phyloP scores from a whole-genome alignment of 495 filamentous ascomycete genomes.

The Annulohypoxylon bovei region DNA sequence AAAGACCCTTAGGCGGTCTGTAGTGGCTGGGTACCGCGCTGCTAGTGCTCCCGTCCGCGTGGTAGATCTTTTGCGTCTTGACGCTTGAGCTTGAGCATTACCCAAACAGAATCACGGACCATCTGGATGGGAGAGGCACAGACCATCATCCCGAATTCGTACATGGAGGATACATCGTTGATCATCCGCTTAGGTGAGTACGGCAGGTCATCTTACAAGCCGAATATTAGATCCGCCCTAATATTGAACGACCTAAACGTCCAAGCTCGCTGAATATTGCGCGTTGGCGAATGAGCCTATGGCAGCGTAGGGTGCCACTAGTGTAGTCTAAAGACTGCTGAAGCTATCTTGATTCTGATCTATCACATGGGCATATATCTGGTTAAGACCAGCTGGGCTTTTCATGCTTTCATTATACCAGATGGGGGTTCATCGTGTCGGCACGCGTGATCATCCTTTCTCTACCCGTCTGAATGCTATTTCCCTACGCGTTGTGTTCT shows the following conservation, averaged over 20 bases:
- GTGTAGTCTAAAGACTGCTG: constrained; percentile 1
- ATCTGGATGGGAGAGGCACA: constrained; percentile 34
- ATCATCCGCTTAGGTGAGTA: constrained; percentile 19
- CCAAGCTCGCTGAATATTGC: constrained; percentile 33
- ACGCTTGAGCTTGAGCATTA: constrained; percentile 20
- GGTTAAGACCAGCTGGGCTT: constrained; percentile 1
- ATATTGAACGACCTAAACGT: constrained; percentile 16
- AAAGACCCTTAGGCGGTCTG: constrained; percentile 23
- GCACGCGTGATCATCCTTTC: not conserved
- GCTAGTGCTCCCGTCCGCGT: constrained; percentile 36
- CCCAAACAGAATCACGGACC: constrained; percentile 24
- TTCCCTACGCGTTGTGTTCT: constrained; percentile 4
- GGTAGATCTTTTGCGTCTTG: constrained; percentile 31
- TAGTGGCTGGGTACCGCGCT: constrained; percentile 25
- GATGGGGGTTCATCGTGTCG: not conserved
- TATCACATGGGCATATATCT: not conserved
- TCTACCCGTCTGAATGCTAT: not conserved
- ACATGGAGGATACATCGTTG: constrained; percentile 1
- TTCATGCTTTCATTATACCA: constrained; percentile 5
- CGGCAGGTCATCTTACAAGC: constrained; percentile 21
- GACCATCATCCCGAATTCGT: constrained; percentile 27
- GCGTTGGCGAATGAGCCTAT: constrained; percentile 14
- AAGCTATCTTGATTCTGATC: constrained; percentile 12
- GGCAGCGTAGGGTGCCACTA: constrained; percentile 27
- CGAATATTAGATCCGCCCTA: constrained; percentile 21